Evolutionary conservation across 139 green algal genomes (phyloP), one percentile per base, ranked within the genome.

Genomic region (Marvania coccoides): DNA sequence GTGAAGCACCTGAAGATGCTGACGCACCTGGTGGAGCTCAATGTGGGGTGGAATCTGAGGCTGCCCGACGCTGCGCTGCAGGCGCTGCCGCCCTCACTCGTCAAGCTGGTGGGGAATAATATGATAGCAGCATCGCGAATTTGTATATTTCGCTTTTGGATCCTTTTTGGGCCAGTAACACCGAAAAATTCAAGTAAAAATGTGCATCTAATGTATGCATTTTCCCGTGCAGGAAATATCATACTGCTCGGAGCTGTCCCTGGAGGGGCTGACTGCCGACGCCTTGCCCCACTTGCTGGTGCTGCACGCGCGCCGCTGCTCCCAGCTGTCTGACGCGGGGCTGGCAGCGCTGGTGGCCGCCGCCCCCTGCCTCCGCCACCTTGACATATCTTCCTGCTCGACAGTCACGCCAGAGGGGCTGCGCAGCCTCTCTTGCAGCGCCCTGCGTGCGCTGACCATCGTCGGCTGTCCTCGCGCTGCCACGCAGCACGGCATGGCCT

Each of bases 21-120:
- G 34, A 34, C 37, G 12, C 14, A 33, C 10, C 54, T 77, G 54
- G 31, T 42, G 13, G 54, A 68, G 28, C 56, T 77, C 9, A 62
- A 72, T 15, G 28, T 72, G 9, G 70, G 70, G 8, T 77, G 70
- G 70, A 77, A 77, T 60, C 46, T 67, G 3, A 61, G 54, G 35
- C 34, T 77, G 36, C 14, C 35, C 3, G 69, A 59, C 19, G 30
- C 14, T 4, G 47, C 51, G 30, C 47, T 76, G 48, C 36, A 57
- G 26, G 38, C 24, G 23, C 38, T 76, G 34, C 33, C 57, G 31
- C 14, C n/a, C n/a, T n/a, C n/a, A n/a, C n/a, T n/a, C n/a, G n/a
- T n/a, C n/a, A n/a, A n/a, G n/a, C n/a, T n/a, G n/a, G n/a, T n/a
- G n/a, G n/a, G n/a, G n/a, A n/a, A n/a, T n/a, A n/a, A n/a, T n/a